Evolutionary conservation across 169 alveolate species (phyloP).

Genomic region (Gregarina niphandrodes): DNA sequence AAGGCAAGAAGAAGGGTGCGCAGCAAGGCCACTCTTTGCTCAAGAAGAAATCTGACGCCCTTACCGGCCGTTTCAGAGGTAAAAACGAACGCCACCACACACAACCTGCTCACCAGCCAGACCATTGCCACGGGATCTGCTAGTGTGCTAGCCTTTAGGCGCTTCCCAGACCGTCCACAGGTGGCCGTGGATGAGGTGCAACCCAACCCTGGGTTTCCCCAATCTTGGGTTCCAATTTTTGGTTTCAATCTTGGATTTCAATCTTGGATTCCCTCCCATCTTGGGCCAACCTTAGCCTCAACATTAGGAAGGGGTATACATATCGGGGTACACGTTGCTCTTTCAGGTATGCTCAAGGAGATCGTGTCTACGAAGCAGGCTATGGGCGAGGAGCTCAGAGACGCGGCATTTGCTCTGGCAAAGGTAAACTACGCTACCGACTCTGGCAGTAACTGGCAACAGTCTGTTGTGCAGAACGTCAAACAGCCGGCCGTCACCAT

Average conservation of each 20-base stretch:
- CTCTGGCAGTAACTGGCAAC: conserved; percentile 53
- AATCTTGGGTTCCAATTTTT: too few relatives aligned
- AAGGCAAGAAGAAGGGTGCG: conserved; percentile 45
- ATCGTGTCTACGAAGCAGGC: conserved; percentile 30
- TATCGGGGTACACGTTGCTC: background rate
- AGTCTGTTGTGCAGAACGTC: conserved; percentile 34
- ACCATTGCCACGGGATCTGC: background rate
- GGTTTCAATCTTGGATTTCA: background rate
- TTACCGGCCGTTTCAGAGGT: conserved; percentile 44
- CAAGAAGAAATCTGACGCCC: conserved; percentile 63
- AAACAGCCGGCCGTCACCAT: conserved; percentile 51
- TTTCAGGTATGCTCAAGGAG: background rate
- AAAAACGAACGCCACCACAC: background rate
- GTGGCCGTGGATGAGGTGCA: too few relatives aligned
- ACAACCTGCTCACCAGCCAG: background rate
- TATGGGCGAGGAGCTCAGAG: conserved; percentile 50
- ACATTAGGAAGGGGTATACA: background rate
- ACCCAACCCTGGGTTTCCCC: too few relatives aligned
- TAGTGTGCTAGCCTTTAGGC: background rate
- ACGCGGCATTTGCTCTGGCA: conserved; percentile 49
- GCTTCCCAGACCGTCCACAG: background rate
- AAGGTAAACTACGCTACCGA: conserved; percentile 60
- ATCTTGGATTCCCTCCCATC: background rate
- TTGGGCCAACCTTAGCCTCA: background rate
- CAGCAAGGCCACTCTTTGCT: conserved; percentile 55